phyloP scores from a whole-genome alignment of 176 grass and related monocot species.

The Paspalum vaginatum region DNA sequence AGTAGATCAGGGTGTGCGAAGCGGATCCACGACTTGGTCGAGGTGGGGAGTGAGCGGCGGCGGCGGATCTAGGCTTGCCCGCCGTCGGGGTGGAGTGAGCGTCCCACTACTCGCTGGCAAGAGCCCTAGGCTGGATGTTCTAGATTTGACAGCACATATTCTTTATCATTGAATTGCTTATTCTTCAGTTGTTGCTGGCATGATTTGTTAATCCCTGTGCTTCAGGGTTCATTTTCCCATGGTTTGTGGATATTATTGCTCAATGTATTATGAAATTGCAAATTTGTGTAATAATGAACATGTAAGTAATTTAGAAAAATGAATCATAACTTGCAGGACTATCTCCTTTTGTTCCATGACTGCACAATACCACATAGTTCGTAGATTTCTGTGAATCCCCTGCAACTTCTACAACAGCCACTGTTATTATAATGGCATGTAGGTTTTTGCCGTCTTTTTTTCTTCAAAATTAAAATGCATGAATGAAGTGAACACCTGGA shows the following conservation, averaged over 20 bases:
- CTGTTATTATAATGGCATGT: neutral
- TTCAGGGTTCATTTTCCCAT: neutral
- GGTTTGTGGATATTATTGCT: slow-evolving; percentile 15
- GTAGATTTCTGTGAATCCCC: neutral
- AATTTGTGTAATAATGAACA: neutral
- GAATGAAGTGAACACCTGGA: neutral
- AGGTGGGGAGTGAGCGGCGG: too few relatives aligned
- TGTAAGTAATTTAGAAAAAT: slow-evolving; percentile 18
- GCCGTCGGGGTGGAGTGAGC: too few relatives aligned
- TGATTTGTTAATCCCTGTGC: slow-evolving; percentile 8
- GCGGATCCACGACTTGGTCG: too few relatives aligned
- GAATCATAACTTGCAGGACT: neutral
- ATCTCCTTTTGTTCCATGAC: neutral
- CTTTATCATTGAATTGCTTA: slow-evolving; percentile 25
- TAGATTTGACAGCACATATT: too few relatives aligned
- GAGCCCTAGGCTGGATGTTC: too few relatives aligned
- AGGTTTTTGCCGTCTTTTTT: neutral
- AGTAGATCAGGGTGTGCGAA: too few relatives aligned
- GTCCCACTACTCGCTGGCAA: too few relatives aligned
- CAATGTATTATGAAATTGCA: slow-evolving; percentile 7
- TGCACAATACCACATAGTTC: neutral
- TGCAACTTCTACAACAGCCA: neutral
- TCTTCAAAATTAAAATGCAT: neutral
- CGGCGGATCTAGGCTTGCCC: too few relatives aligned
- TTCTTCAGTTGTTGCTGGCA: slow-evolving; percentile 32